Evolutionary conservation across 2,329 filamentous ascomycete species (phyloP), one percentile per base, ranked within the genome.

Genomic region (Tympanopsis confertula): DNA sequence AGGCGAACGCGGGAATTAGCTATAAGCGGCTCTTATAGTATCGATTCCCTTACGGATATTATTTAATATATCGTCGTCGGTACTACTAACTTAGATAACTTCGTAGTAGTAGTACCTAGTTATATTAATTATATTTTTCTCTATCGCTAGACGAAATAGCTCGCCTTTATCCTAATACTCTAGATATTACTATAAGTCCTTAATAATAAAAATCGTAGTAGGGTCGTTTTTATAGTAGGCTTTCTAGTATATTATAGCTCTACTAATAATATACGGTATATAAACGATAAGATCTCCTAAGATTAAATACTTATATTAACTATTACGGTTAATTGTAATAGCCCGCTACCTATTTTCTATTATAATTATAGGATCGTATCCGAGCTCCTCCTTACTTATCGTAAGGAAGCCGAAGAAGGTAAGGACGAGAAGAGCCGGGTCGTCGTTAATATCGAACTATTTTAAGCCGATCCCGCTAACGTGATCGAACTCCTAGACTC

Each of bases 231-330:
- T 44, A 19, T 35, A 45, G 51, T 58, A 41, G 14, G 46, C 57
- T 46, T 52, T 54, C 52, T 47, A 59, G 37, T 46, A 59, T n/a
- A 47, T 58, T 38, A 54, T 61, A 22, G 51, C 54, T 38, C 53
- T 44, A 37, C 56, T 50, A 24, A 47, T 42, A 41, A 59, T 43
- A 36, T 46, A 54, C 36, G 32, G 36, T 30, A 49, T 40, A 14
- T 47, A 47, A 35, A 38, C 43, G 26, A 59, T 56, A 13, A 53
- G 20, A 35, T 41, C 38, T 20, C 54, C 50, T 7, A 33, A 18
- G 37, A 61, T 39, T 33, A 57, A 39, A 30, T 47, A 46, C 42
- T 61, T 51, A 19, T 39, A 46, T 19, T 41, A 19, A 33, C 50
- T 44, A 35, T 56, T 39, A 24, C 48, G 49, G 41, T 48, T 35